phyloP scores from a whole-genome alignment of 768 basidiomycete genomes.

The Lactarius deliciosus region DNA sequence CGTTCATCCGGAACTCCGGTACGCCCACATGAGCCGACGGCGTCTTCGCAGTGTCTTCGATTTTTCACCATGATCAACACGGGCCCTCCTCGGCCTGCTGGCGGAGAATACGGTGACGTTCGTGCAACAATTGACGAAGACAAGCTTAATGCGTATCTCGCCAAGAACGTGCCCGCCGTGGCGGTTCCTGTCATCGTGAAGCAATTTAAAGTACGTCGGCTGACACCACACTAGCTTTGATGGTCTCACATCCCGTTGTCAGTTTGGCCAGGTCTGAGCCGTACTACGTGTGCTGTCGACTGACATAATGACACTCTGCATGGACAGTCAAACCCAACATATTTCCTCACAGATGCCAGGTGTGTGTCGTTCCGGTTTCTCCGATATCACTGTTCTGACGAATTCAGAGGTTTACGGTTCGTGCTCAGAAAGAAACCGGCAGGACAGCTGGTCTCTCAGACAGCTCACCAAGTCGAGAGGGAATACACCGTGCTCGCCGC shows the following conservation, averaged over 20 bases:
- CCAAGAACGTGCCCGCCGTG: slow-evolving; percentile 52
- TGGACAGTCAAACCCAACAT: slow-evolving; percentile 89
- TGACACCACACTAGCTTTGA: not conserved
- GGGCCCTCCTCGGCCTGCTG: slow-evolving; percentile 47
- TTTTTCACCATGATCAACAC: slow-evolving; percentile 27
- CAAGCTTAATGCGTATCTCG: slow-evolving; percentile 66
- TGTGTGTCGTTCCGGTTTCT: slow-evolving; percentile 37
- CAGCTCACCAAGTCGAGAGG: slow-evolving; percentile 94
- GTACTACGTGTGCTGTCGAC: not conserved
- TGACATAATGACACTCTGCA: not conserved
- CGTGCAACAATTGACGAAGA: slow-evolving; percentile 66
- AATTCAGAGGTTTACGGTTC: slow-evolving; percentile 51
- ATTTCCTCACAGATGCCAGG: slow-evolving; percentile 82
- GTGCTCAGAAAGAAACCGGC: slow-evolving; percentile 94
- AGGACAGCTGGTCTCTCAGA: slow-evolving; percentile 81
- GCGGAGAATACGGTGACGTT: slow-evolving; percentile 74
- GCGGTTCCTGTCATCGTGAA: slow-evolving; percentile 70
- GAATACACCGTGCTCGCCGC: slow-evolving; percentile 83
- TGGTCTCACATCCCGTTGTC: not conserved
- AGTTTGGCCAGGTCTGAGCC: slow-evolving; percentile 85
- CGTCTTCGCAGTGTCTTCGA: not conserved
- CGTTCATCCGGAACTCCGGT: not conserved
- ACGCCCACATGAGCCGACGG: not conserved
- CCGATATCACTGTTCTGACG: slow-evolving; percentile 6
- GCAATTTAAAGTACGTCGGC: slow-evolving; percentile 80